These are phyloP conservation scores for Herpetomonas tarakana DNA, from an alignment of 208 protist genomes.

Conservation along the genomic window DNA sequence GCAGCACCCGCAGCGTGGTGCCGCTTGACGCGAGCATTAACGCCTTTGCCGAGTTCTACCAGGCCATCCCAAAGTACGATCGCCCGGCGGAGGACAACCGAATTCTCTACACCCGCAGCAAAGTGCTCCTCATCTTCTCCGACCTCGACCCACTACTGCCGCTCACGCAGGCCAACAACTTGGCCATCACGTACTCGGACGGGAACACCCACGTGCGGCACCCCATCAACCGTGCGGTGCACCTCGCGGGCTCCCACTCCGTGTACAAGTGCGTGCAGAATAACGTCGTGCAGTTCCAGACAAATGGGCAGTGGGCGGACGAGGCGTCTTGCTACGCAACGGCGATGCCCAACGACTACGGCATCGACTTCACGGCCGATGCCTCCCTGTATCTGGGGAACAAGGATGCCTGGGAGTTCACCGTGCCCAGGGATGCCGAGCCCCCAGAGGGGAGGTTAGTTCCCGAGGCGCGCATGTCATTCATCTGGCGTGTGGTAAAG, in stretches of 20 bases:
- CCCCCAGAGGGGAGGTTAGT: constrained; percentile 3
- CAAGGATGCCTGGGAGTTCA: constrained; percentile 54
- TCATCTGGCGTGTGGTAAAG: not conserved
- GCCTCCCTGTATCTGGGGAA: constrained; percentile 31
- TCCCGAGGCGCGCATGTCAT: not conserved
- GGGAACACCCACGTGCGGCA: constrained; percentile 10
- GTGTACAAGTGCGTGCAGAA: constrained; percentile 30
- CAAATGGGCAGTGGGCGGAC: constrained; percentile 18
- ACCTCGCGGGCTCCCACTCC: constrained; percentile 16
- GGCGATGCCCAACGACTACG: not conserved
- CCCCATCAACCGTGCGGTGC: constrained; percentile 16
- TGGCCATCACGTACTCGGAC: constrained; percentile 11
- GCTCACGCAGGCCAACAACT: constrained; percentile 14
- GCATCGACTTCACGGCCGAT: constrained; percentile 24
- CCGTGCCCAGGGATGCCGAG: constrained; percentile 33
- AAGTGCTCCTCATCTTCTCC: constrained; percentile 25
- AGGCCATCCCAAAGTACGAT: constrained; percentile 17
- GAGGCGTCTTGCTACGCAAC: constrained; percentile 12
- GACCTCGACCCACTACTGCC: constrained; percentile 31
- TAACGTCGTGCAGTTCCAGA: constrained; percentile 27
- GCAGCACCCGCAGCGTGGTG: not conserved
- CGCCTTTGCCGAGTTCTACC: constrained; percentile 16
- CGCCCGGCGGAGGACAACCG: not conserved
- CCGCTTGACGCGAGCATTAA: not conserved
- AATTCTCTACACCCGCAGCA: not conserved